Evolutionary conservation across 2,329 filamentous ascomycete species (phyloP).

Genomic region (Neofusicoccum sp.): DNA sequence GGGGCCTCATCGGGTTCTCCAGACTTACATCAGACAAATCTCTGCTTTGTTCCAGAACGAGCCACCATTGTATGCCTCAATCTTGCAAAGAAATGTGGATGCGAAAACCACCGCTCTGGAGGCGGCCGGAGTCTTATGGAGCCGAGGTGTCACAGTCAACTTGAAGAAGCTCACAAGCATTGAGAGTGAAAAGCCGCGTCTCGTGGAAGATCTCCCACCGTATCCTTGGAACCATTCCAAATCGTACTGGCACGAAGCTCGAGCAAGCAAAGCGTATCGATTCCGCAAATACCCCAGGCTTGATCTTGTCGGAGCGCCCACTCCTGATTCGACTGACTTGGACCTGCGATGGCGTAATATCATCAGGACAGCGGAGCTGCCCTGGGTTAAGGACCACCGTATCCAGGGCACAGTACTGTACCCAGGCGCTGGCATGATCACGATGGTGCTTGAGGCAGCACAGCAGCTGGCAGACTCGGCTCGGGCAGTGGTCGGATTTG

Average conservation of each 20-base stretch:
- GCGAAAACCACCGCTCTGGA: constrained; percentile 19
- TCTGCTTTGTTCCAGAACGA: too few species aligned
- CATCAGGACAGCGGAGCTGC: constrained; percentile 22
- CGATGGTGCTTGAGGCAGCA: constrained; percentile 34
- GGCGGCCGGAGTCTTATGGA: constrained; percentile 24
- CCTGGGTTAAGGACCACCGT: constrained; percentile 29
- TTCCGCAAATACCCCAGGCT: constrained; percentile 4
- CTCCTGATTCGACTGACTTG: background rate
- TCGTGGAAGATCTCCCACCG: constrained; percentile 25
- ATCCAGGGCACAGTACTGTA: constrained; percentile 27
- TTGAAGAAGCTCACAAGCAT: constrained; percentile 8
- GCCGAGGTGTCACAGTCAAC: constrained; percentile 19
- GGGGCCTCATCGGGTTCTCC: too few species aligned
- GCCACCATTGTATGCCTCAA: too few species aligned
- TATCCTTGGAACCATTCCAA: constrained; percentile 36
- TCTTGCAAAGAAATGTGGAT: too few species aligned
- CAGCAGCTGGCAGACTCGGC: constrained; percentile 21
- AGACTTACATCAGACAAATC: too few species aligned
- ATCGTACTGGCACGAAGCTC: constrained; percentile 25
- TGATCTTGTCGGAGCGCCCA: background rate
- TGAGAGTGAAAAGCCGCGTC: background rate
- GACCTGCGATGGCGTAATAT: constrained; percentile 23
- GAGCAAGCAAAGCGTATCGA: constrained; percentile 18
- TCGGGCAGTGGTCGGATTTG: constrained; percentile 6
- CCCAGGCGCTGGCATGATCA: constrained; percentile 34